Base-by-base conservation (phyloP, 2,329 filamentous ascomycete genomes). In the Pseudocercospora ulei region DNA sequence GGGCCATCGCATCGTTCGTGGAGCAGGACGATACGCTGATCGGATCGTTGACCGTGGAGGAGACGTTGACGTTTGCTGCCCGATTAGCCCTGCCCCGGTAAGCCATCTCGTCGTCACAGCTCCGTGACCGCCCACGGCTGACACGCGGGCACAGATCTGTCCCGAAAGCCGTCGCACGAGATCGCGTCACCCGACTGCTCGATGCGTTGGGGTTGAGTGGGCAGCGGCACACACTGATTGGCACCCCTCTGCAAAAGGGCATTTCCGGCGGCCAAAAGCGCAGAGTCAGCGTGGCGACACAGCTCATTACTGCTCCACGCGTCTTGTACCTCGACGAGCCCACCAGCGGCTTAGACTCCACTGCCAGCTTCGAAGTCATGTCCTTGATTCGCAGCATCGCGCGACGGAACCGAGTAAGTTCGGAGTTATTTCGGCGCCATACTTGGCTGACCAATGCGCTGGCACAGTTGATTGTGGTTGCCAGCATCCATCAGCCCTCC, bases 1-100 rank as follows among this genome's bases (percentile, higher is more conserved):
- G 74, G 8, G 66, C 71, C 23, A 65, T 86, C 30, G 78, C 72
- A 42, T 75, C 75, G 20, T 90, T 84, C 54, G 83, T 90, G 11
- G 84, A 90, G 63, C 84, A 92, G 58, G 82, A 90, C 43, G 84
- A 92, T 63, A 78, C 81, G 0, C 68, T 90, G 3, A 79, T 87
- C 29, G 84, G 83, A 1, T 78, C 78, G 0, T 64, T 90, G 45
- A 90, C 83, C 0, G 80, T 86, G 2, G 66, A 71, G 9, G 84
- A 90, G 64, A 90, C 83, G 0, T 61, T 92, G 39, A 62, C 74
- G 41, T 90, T 90, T 57, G 78, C 82, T 0, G 80, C 82, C 0
- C 71, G 76, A 22, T 69, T 90, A 6, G 58, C 75, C 46, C 50
- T 78, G 3, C 43, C 50, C 24, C 35, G 43, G 49, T 44, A 38